Evolutionary conservation across 2,329 filamentous ascomycete species (phyloP).

Genomic region (Trichoderma simmonsii): DNA sequence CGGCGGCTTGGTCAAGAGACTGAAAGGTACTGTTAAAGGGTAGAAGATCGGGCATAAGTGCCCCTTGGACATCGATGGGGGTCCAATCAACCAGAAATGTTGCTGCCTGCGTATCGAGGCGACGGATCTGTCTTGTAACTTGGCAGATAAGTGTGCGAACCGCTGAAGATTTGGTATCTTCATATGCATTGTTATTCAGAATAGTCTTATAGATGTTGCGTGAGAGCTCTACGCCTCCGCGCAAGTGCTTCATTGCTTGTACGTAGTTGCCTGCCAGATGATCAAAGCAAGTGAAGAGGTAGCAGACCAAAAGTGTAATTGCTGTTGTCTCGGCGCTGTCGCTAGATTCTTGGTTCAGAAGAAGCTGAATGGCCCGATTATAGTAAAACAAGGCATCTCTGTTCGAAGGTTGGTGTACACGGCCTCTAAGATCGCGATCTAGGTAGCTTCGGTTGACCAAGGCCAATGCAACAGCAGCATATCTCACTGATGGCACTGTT

Average conservation of each 20-base stretch:
- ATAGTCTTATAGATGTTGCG: not conserved
- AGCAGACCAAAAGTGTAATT: not conserved
- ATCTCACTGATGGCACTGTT: not conserved
- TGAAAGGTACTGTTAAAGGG: not conserved
- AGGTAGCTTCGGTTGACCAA: not conserved
- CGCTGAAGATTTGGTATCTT: not conserved
- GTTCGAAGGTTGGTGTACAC: not conserved
- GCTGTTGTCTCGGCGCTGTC: not conserved
- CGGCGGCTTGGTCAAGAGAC: not conserved
- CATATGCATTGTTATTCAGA: not conserved
- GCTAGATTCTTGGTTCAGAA: not conserved
- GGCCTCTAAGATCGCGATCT: not conserved
- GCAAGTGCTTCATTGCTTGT: slow-evolving; percentile 1
- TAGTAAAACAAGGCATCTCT: not conserved
- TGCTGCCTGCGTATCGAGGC: not conserved
- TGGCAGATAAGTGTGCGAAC: not conserved
- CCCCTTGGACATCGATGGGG: not conserved
- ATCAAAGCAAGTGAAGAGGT: slow-evolving; percentile 8
- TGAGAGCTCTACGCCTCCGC: not conserved
- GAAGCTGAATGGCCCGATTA: not conserved
- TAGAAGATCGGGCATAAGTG: not conserved
- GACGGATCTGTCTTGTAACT: not conserved
- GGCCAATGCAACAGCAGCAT: not conserved
- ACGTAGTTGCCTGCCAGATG: not conserved
- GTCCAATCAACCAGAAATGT: not conserved